A percentile compares a stretch with the other conserved stretches of the same genome.
Conservation (phyloP, 768 basidiomycete genomes). For the Tricholoma matsutake region DNA sequence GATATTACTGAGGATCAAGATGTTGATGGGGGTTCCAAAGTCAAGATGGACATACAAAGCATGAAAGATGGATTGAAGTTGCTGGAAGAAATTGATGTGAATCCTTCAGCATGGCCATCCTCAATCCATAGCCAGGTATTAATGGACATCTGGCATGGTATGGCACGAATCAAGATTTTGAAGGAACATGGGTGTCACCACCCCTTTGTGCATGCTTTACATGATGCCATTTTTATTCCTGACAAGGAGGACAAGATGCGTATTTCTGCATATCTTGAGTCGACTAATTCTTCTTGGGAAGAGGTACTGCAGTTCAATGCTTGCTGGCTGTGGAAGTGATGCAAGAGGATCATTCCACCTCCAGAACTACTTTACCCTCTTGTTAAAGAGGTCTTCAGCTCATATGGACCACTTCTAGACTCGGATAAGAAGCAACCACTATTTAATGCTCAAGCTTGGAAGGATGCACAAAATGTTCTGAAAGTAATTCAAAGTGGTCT, state of each 20-base stretch:
- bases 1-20: constrained; percentile 4
- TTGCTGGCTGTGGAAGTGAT: constrained; percentile 23
- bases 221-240: constrained; percentile 24
- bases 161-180: background rate
- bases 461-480: too few relatives aligned
- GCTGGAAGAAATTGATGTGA: background rate
- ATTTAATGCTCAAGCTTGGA: constrained; percentile 29
- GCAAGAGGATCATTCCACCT: too few relatives aligned
- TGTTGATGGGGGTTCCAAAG: constrained; percentile 10
- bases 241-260: constrained; percentile 20
- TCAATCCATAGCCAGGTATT: background rate
- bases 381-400: constrained; percentile 25
- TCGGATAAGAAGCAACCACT: constrained; percentile 36
- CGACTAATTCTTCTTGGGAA: constrained; percentile 18
- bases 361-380: constrained; percentile 25
- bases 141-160: background rate
- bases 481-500: background rate
- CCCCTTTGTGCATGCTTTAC: constrained; percentile 18
- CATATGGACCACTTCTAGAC: constrained; percentile 31
- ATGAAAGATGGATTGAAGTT: too few relatives aligned
- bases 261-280: too few relatives aligned
- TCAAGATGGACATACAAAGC: background rate
- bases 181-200: constrained; percentile 1
- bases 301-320: constrained; percentile 10
- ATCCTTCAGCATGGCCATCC: background rate